Conservation (phyloP, 768 basidiomycete species). For the Boletus reticuloceps region DNA sequence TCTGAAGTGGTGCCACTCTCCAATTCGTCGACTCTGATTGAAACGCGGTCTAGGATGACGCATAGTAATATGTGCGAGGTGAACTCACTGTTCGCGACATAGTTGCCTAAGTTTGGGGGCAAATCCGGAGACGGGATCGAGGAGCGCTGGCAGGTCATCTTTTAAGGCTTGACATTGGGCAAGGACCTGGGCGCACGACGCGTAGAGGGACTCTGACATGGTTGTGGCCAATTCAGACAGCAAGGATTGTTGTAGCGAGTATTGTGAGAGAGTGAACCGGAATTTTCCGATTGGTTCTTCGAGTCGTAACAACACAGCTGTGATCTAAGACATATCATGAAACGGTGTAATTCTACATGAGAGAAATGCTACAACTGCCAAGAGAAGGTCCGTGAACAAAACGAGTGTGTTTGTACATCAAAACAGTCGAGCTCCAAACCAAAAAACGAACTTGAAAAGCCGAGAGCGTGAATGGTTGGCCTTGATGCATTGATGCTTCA, state of each 20-base stretch:
- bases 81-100: constrained; percentile 56
- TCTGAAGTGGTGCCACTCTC: constrained; percentile 40
- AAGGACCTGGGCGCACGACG: constrained; percentile 68
- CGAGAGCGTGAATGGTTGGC: too few species aligned
- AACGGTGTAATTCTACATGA: too few species aligned
- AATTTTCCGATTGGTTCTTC: too few species aligned
- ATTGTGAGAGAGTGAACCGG: too few species aligned
- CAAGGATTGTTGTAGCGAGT: background rate
- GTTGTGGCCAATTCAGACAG: background rate
- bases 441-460: too few species aligned
- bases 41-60: background rate
- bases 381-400: background rate
- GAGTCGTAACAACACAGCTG: too few species aligned
- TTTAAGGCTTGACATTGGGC: constrained; percentile 53
- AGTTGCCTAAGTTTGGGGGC: constrained; percentile 58
- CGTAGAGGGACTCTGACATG: constrained; percentile 46
- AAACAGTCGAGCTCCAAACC: background rate
- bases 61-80: background rate
- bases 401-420: background rate
- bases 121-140: constrained; percentile 67
- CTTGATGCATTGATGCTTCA: too few species aligned
- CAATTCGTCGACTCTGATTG: constrained; percentile 49
- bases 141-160: constrained; percentile 55
- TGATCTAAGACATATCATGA: too few species aligned
- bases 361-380: too few species aligned